Percentiles rank a stretch among this genome's conserved stretches.
phyloP scores from a whole-genome alignment of 2,329 filamentous ascomycete species.

The Plectosphaerella cucumerina region DNA sequence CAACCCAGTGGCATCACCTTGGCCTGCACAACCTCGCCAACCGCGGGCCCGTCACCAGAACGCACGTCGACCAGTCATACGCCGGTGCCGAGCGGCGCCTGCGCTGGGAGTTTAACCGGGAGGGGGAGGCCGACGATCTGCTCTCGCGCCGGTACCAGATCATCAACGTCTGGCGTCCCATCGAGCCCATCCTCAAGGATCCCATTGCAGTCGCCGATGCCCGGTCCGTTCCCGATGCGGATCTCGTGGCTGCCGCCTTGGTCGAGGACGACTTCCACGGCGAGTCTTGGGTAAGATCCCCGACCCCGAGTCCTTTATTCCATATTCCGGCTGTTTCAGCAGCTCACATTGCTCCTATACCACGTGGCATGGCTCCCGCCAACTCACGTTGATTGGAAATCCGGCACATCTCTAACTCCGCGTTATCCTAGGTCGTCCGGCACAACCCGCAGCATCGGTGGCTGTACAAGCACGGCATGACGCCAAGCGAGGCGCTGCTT shows the following conservation, averaged over 20 bases:
- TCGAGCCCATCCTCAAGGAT: conserved; percentile 35
- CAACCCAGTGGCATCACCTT: conserved; percentile 59
- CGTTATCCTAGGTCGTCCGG: conserved; percentile 33
- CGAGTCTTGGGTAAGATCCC: conserved; percentile 47
- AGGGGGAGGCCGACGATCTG: conserved; percentile 29
- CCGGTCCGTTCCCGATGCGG: conserved; percentile 41
- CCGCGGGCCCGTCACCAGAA: conserved; percentile 39
- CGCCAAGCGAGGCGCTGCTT: conserved; percentile 48
- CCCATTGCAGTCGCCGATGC: conserved; percentile 51
- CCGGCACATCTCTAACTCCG: no score
- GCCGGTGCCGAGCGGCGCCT: conserved; percentile 25
- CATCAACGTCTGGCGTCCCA: conserved; percentile 40
- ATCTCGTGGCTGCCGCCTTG: conserved; percentile 44
- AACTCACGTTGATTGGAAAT: no score
- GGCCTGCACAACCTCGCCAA: conserved; percentile 54
- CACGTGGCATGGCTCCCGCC: no score
- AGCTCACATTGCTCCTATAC: no score
- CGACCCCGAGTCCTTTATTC: no score
- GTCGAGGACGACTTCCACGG: conserved; percentile 45
- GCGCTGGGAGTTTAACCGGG: conserved; percentile 38
- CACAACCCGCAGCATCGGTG: conserved; percentile 40
- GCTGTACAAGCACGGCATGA: conserved; percentile 49
- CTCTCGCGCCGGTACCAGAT: conserved; percentile 44
- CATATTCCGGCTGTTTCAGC: no score
- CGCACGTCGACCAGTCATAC: conserved; percentile 54